A percentile compares a stretch with the other conserved stretches of the same genome.
These are phyloP conservation scores for Tolypocladium ophioglossoides DNA, from an alignment of 2,329 filamentous ascomycete genomes.

Conservation along the genomic window DNA sequence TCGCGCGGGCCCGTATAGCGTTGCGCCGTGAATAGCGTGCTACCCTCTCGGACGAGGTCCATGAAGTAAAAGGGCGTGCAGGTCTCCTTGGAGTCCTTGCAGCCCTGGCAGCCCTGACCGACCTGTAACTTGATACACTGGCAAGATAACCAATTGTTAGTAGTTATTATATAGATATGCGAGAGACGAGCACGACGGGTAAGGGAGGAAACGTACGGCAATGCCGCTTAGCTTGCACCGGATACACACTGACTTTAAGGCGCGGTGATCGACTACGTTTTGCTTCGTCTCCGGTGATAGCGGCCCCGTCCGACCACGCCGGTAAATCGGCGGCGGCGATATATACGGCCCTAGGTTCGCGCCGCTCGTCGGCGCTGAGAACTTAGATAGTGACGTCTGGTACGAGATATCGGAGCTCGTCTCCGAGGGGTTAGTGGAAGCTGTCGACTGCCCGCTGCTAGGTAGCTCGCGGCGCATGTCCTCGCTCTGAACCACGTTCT, in stretches of 20 bases:
- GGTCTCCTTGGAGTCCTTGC: not conserved
- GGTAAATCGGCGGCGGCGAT: not conserved
- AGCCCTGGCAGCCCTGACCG: not conserved
- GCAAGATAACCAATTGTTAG: too few relatives aligned
- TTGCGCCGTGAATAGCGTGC: not conserved
- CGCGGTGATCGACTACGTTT: not conserved
- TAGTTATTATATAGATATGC: not conserved
- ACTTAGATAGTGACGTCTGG: not conserved
- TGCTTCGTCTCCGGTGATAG: not conserved
- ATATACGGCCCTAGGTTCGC: not conserved
- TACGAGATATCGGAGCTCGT: not conserved
- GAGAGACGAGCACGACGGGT: not conserved
- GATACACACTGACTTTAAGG: not conserved
- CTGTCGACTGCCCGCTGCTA: not conserved
- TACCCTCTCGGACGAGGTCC: not conserved
- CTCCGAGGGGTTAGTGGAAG: not conserved
- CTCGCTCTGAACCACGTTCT: not conserved
- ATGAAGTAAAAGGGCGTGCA: not conserved
- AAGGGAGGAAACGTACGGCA: not conserved
- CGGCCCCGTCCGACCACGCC: not conserved
- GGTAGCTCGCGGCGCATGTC: not conserved
- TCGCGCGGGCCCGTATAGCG: not conserved
- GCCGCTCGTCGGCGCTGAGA: not conserved
- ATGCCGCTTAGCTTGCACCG: not conserved
- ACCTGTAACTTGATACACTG: not conserved